Evolutionary conservation across 2,329 filamentous ascomycete genomes (phyloP).

Genomic region (Colletotrichum neosansevieriae): DNA sequence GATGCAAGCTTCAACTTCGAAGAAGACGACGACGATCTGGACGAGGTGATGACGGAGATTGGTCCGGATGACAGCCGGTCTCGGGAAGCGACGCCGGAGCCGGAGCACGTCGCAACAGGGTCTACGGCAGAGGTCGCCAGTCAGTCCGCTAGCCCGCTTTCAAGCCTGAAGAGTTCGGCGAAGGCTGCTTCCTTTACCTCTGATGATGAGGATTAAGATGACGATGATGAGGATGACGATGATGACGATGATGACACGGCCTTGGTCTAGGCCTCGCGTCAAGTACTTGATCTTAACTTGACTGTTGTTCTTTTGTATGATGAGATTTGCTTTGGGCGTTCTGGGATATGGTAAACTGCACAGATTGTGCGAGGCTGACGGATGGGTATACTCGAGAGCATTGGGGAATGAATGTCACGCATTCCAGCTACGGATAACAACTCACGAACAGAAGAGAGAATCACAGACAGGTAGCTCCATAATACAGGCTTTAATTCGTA

Average conservation of each 20-base stretch:
- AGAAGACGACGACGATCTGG: constrained; percentile 7
- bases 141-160: neutral
- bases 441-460: neutral
- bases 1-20: constrained; percentile 8
- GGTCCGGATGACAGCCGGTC: constrained; percentile 31
- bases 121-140: neutral
- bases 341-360: neutral
- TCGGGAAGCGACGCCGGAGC: constrained; percentile 16
- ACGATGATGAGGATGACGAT: constrained; percentile 40
- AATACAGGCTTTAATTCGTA: no score
- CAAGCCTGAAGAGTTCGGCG: neutral
- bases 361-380: neutral
- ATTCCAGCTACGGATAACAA: neutral
- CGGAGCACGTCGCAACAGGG: neutral
- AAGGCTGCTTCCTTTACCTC: neutral
- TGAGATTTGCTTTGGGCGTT: constrained; percentile 4
- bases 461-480: no score
- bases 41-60: constrained; percentile 33
- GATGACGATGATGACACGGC: constrained; percentile 40
- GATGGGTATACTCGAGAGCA: neutral
- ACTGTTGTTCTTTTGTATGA: neutral
- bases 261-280: constrained; percentile 15
- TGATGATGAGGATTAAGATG: constrained; percentile 25
- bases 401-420: no score
- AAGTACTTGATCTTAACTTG: neutral